A percentile compares a stretch with the other conserved stretches of the same genome.
phyloP scores from a whole-genome alignment of 1,284 basidiomycete genomes.

The Porogramme epimiltina region DNA sequence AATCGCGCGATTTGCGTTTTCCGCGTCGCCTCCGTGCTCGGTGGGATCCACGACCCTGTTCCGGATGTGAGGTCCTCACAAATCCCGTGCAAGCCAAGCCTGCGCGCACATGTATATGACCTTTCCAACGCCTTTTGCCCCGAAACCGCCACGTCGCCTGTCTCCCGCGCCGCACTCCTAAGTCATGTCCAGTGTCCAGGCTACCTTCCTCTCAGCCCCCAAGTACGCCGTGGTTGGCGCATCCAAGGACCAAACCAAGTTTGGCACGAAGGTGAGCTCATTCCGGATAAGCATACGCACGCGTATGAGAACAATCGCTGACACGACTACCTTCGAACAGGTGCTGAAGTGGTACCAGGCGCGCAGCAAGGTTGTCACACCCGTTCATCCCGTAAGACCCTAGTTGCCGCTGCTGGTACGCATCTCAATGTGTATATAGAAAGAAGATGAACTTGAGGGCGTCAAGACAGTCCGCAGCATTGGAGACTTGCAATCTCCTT shows the following conservation, averaged over 20 bases:
- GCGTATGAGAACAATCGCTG: neutral
- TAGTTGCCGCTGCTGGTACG: neutral
- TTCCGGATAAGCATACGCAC: neutral
- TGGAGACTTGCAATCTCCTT: slow-evolving; percentile 60
- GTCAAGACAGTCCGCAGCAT: slow-evolving; percentile 54
- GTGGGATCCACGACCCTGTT: slow-evolving; percentile 14
- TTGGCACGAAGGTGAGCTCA: slow-evolving; percentile 65
- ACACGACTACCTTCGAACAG: slow-evolving; percentile 38
- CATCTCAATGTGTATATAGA: slow-evolving; percentile 39
- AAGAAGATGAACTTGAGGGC: slow-evolving; percentile 67
- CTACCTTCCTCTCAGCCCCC: slow-evolving; percentile 60
- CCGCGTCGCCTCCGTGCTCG: slow-evolving; percentile 8
- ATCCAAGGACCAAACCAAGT: slow-evolving; percentile 76
- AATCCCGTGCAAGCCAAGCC: slow-evolving; percentile 9
- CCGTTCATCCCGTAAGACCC: slow-evolving; percentile 60
- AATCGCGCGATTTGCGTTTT: slow-evolving; percentile 18
- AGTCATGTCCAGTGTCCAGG: slow-evolving; percentile 44
- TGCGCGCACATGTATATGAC: neutral
- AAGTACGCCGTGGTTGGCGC: slow-evolving; percentile 79
- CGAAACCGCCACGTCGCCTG: slow-evolving; percentile 1
- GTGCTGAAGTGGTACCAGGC: slow-evolving; percentile 76
- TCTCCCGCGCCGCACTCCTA: neutral
- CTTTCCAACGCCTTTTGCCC: neutral
- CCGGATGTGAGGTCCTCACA: slow-evolving; percentile 19
- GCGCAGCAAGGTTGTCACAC: slow-evolving; percentile 64